These are phyloP conservation scores for Orbilia ellipsospora DNA, from an alignment of 2,329 filamentous ascomycete genomes.

Conservation along the genomic window DNA sequence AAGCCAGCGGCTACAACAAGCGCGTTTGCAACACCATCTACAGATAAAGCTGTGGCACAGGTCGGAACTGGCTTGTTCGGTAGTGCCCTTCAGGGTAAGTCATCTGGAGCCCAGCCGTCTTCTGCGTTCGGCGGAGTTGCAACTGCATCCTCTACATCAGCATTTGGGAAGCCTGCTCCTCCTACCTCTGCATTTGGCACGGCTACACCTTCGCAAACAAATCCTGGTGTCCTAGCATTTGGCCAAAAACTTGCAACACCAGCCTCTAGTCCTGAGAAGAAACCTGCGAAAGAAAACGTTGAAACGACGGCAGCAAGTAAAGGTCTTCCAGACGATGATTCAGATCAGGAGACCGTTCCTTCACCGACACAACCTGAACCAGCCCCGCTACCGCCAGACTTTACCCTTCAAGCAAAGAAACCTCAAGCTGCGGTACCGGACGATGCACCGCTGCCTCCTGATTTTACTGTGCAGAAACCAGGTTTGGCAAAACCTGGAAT, in stretches of 20 bases:
- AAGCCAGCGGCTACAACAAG: slow-evolving; percentile 21
- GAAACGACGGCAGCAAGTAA: slow-evolving; percentile 34
- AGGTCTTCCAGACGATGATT: slow-evolving; percentile 42
- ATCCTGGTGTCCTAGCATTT: slow-evolving; percentile 33
- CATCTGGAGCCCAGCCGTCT: slow-evolving; percentile 22
- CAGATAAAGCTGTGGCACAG: slow-evolving; percentile 19
- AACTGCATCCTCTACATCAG: slow-evolving; percentile 3
- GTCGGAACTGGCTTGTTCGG: slow-evolving; percentile 49
- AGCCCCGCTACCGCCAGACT: slow-evolving; percentile 50
- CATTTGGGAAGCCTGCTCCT: slow-evolving; percentile 19
- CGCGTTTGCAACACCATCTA: slow-evolving; percentile 37
- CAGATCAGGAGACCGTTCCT: slow-evolving; percentile 37
- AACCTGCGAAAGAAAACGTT: slow-evolving; percentile 5
- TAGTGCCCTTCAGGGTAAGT: slow-evolving; percentile 37
- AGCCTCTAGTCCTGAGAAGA: slow-evolving; percentile 20
- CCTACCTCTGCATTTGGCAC: slow-evolving; percentile 32
- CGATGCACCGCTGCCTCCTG: slow-evolving; percentile 49
- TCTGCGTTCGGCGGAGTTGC: slow-evolving; percentile 17
- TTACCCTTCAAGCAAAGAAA: slow-evolving; percentile 23
- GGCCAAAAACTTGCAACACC: slow-evolving; percentile 29
- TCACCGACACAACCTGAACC: slow-evolving; percentile 25
- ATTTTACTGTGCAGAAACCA: slow-evolving; percentile 25
- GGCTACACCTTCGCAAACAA: slow-evolving; percentile 10
- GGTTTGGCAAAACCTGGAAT: background rate
- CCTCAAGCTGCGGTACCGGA: slow-evolving; percentile 5